Conservation (phyloP, 2,329 filamentous ascomycete genomes). For the Alternaria postmessia region DNA sequence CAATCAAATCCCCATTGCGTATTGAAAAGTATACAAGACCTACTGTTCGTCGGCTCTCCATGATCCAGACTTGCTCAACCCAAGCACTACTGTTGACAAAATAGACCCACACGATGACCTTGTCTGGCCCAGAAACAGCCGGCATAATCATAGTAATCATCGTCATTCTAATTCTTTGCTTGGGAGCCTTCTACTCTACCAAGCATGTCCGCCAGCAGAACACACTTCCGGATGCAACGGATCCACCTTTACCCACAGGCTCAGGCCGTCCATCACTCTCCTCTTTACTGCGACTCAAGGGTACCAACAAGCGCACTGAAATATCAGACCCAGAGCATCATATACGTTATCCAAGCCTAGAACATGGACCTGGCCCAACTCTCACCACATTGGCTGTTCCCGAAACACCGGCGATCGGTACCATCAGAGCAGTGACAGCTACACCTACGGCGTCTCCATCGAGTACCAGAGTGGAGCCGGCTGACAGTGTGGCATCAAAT, state of each 20-base stretch:
- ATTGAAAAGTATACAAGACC: background rate
- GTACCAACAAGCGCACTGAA: background rate
- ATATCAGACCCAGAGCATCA: background rate
- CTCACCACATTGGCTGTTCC: background rate
- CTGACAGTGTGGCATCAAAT: background rate
- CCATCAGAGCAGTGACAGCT: background rate
- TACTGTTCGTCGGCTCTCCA: background rate
- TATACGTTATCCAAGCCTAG: background rate
- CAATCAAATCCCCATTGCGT: background rate
- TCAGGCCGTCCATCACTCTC: background rate
- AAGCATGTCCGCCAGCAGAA: background rate
- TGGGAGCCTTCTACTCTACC: background rate
- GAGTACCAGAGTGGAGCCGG: background rate
- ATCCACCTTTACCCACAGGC: background rate
- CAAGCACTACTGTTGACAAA: background rate
- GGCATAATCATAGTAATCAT: conserved; percentile 1
- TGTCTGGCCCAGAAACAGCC: background rate
- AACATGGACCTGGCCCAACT: conserved; percentile 8
- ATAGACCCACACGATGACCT: background rate
- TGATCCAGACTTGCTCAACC: no score
- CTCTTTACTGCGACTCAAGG: background rate
- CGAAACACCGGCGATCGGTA: background rate
- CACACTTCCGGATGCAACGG: background rate
- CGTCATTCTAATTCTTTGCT: background rate
- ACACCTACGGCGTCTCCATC: background rate